phyloP scores from a whole-genome alignment of 2,329 filamentous ascomycete genomes.

The Colletotrichum nymphaeae region DNA sequence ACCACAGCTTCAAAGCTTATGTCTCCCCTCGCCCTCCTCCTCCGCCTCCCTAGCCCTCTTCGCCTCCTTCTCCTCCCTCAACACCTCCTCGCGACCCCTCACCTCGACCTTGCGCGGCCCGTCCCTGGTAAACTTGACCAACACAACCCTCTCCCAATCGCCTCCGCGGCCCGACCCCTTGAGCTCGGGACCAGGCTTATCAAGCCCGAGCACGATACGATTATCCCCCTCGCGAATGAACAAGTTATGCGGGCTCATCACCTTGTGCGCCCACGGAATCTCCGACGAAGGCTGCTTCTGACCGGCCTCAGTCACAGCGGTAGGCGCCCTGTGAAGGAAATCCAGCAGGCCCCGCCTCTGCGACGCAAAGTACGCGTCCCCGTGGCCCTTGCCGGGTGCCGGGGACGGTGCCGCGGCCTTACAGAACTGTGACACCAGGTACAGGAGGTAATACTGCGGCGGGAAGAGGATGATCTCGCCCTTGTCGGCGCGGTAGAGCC shows the following conservation, averaged over 20 bases:
- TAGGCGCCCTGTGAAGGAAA: slow-evolving; percentile 62
- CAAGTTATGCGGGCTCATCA: slow-evolving; percentile 67
- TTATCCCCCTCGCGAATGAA: slow-evolving; percentile 57
- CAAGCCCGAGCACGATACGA: slow-evolving; percentile 65
- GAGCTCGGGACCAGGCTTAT: slow-evolving; percentile 68
- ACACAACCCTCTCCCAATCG: slow-evolving; percentile 68
- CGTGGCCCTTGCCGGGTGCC: slow-evolving; percentile 38
- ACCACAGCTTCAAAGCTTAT: slow-evolving; percentile 13
- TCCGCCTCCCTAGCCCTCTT: slow-evolving; percentile 35
- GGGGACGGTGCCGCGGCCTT: slow-evolving; percentile 44
- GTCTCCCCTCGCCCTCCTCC: slow-evolving; percentile 8
- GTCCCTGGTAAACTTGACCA: slow-evolving; percentile 64
- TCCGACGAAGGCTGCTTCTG: slow-evolving; percentile 52
- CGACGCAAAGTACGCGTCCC: slow-evolving; percentile 50
- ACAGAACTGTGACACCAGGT: slow-evolving; percentile 67
- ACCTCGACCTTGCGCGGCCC: slow-evolving; percentile 67
- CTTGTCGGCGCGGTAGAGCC: slow-evolving; percentile 72
- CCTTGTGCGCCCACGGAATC: slow-evolving; percentile 70
- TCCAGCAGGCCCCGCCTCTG: slow-evolving; percentile 65
- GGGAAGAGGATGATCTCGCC: slow-evolving; percentile 88
- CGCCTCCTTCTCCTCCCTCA: slow-evolving; percentile 56
- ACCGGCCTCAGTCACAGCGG: slow-evolving; percentile 52
- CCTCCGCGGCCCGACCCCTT: slow-evolving; percentile 60
- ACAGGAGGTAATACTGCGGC: slow-evolving; percentile 83
- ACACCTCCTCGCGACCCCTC: slow-evolving; percentile 58